A percentile compares a stretch with the other conserved stretches of the same genome.
phyloP scores from a whole-genome alignment of 805 yeast genomes.

The Candida pini region DNA sequence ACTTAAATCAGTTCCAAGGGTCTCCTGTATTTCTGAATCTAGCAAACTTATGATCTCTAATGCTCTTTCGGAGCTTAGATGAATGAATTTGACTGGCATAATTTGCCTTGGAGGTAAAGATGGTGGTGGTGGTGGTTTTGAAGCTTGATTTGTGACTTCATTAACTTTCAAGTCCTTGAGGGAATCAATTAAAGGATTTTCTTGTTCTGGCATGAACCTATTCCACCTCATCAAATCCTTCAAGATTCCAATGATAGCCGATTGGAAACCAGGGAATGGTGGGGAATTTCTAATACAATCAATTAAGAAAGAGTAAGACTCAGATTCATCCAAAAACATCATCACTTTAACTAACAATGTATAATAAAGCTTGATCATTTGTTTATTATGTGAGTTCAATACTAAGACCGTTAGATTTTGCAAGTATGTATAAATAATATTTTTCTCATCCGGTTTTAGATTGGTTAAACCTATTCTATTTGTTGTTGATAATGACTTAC shows the following conservation, averaged over 20 bases:
- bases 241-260: conserved; percentile 59
- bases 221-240: conserved; percentile 54
- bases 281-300: conserved; percentile 59
- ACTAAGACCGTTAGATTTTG: conserved; percentile 20
- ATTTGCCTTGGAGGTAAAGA: conserved; percentile 35
- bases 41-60: conserved; percentile 39
- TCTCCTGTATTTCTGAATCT: conserved; percentile 30
- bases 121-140: conserved; percentile 18
- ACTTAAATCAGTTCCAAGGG: conserved; percentile 4
- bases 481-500: neutral
- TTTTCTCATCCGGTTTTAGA: conserved; percentile 2
- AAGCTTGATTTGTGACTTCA: too few species aligned
- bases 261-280: conserved; percentile 56
- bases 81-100: conserved; percentile 33
- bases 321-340: conserved; percentile 49
- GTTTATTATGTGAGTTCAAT: conserved; percentile 12
- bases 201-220: conserved; percentile 9
- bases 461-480: conserved; percentile 2
- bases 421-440: conserved; percentile 17
- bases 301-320: conserved; percentile 52
- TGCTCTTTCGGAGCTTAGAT: conserved; percentile 36
- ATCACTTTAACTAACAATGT: conserved; percentile 63
- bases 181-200: conserved; percentile 7
- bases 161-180: too few species aligned
- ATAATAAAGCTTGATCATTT: conserved; percentile 34